Conservation (phyloP, 306 rosid species). For the Chamaecrista fasciculata region DNA sequence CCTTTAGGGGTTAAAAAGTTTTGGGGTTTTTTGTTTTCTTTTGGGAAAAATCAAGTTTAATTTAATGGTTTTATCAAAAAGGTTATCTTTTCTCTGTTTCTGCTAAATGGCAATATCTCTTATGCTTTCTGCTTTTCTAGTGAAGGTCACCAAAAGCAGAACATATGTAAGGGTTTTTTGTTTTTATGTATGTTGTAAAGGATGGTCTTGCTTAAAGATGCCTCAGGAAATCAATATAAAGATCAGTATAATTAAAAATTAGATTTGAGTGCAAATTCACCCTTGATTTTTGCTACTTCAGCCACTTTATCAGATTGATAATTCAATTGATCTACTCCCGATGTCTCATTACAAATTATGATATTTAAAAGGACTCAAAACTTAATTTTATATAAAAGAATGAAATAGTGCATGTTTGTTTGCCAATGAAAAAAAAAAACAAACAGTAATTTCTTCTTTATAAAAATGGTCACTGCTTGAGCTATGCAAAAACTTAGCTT, state of each 20-base stretch:
- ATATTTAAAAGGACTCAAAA: background rate
- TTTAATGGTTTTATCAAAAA: background rate
- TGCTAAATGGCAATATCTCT: background rate
- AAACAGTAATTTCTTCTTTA: no score
- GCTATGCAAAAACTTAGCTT: no score
- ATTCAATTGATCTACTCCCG: no score
- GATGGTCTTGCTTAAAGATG: no score
- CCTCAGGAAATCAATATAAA: no score
- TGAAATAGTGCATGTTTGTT: background rate
- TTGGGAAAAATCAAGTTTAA: background rate
- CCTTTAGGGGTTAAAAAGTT: background rate
- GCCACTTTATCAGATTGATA: no score
- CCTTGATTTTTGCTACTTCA: no score
- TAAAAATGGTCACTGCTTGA: background rate
- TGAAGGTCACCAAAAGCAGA: conserved; percentile 1
- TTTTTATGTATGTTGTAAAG: background rate
- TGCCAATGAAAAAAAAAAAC: background rate
- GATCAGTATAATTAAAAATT: no score
- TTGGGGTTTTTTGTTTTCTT: background rate
- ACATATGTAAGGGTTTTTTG: background rate
- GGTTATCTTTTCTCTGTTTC: background rate
- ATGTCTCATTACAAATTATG: background rate
- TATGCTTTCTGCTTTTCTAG: background rate
- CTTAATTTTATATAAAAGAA: background rate
- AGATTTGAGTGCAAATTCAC: no score